Base-by-base conservation (phyloP, 805 yeast genomes). In the Teunomyces pallodes region DNA sequence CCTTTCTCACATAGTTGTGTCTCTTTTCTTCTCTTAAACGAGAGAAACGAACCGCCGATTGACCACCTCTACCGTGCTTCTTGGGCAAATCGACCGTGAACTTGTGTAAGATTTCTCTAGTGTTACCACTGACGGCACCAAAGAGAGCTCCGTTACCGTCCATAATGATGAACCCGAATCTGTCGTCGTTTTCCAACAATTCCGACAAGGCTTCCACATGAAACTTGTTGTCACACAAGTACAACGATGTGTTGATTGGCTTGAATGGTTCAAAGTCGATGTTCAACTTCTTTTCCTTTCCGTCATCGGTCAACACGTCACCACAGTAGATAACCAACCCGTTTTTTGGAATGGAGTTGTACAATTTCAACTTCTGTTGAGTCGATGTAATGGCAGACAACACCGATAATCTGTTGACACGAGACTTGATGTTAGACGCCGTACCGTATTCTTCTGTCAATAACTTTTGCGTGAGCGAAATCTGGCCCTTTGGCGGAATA, bases 61-160 rank as follows among this genome's bases (percentile, higher is more conserved):
- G 99, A 86, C 99, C 99, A 87, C 99, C 99, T 81, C 99, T 87
- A 64, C 99, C 99, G 79, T 94, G 99, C 89, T 94, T 94, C 79
- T 94, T 94, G 61, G 99, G 99, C 61, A 94, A 79, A 71, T 94
- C 99, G 48, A 94, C 99, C 1, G 77, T 87, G 74, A 94, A 94
- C 72, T 94, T 94, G 72, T 92, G 96, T 64, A 94, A 77, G 40
- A 94, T 89, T 54, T 94, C 97, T 77, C 99, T 86, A 42, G 96
- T 91, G 75, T 94, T 94, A 69, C 99, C 99, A 40, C 95, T 84
- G 47, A 94, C 83, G 14, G 95, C 80, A 72, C 99, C 99, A 60
- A 94, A 94, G 57, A 94, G 77, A 2, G 97, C 89, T 51, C 99
- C 99, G 69, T 91, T 90, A 89, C 99, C 99, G 74, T 94, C 99